Base-by-base conservation (phyloP, 768 basidiomycete species). In the Mycena filopes region DNA sequence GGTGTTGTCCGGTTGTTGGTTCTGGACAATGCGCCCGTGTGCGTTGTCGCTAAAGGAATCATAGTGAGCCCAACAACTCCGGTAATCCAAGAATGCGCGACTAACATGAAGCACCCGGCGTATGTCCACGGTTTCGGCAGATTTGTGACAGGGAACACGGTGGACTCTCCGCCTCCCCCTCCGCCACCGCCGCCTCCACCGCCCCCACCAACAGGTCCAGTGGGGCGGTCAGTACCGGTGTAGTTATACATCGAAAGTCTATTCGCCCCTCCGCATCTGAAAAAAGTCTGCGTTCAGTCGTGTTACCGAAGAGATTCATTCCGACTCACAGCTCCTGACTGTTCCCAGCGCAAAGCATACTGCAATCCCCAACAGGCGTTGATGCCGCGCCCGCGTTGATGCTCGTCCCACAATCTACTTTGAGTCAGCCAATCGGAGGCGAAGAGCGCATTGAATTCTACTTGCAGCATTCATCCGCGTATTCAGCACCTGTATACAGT, bases 181-280 rank as follows among this genome's bases (percentile, higher is more conserved):
- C 75, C 78, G 1, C 76, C 78, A 6, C 73, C 74, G 6, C 76
- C 79, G 4, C 79, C 81, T 15, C 78, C 79, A 5, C 77, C 79
- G 3, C 78, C 80, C 11, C 79, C 80, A 8, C 73, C 75, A 12
- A 73, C 75, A 36, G 70, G 63, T 12, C 72, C 73, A 18, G 73
- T 69, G 18, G 86, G 83, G n/a, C 87, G 78, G 59, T 77, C 75
- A 1, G 83, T 83, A 0, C 89, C 89, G 45, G 90, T 92, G 69
- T 86, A 91, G 75, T 91, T 90, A 75, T 91, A 92, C 4, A 88
- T 75, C 55, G 85, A 89, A 31, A 92, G 80, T 50, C 85, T 79
- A 70, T 89, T 82, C 0, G 91, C 88, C 26, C 92, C 92, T 33
- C 92, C 92, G 68, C 92, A 93, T 18, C 60, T 62, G 43, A 33